Base-by-base conservation (phyloP, 202 grass and related monocot genomes). In the Carex arenaria region DNA sequence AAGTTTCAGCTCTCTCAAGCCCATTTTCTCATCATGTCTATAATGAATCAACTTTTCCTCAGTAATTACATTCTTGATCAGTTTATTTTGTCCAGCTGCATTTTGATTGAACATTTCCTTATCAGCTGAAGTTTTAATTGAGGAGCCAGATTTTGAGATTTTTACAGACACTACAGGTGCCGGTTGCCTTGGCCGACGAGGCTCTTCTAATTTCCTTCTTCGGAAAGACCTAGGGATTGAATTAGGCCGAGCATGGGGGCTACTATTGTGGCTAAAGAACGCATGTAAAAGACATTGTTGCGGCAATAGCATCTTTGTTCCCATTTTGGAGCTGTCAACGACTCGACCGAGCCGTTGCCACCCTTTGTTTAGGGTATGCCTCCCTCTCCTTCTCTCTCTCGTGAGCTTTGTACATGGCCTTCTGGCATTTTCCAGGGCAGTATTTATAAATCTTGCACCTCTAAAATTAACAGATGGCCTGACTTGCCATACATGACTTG, bases 131-230 rank as follows among this genome's bases (percentile, higher is more conserved):
- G 28, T 59, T 57, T 36, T 77, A 36, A 77, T 3, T 57, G 73
- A 77, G 20, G 73, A 57, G 8, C 61, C 80, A 18, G 61, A 65
- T 82, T 82, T 82, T 49, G 80, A 82, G 62, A 82, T 82, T 42
- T 32, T 68, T 53, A 82, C 80, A 14, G 80, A 9, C 1, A 17
- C 13, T 55, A 82, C 45, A 49, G 80, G 80, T 32, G 64, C 80
- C 43, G 13, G 17, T n/a, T 82, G 59, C 47, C 63, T 82, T 34
- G 42, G 61, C 45, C 17, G 62, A 13, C 3, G 43, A 54, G 52
- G 73, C 30, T 19, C 52, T 77, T 82, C 45, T 32, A n/a, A n/a
- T n/a, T 81, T 53, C 62, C 80, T 82, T 68, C 43, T 82, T 68
- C 61, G 49, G 60, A 77, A 77, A 57, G 52, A 77, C 28, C 53